Evolutionary conservation across 1,139 yeast species (phyloP).

Genomic region (Eremothecium sinecaudum): DNA sequence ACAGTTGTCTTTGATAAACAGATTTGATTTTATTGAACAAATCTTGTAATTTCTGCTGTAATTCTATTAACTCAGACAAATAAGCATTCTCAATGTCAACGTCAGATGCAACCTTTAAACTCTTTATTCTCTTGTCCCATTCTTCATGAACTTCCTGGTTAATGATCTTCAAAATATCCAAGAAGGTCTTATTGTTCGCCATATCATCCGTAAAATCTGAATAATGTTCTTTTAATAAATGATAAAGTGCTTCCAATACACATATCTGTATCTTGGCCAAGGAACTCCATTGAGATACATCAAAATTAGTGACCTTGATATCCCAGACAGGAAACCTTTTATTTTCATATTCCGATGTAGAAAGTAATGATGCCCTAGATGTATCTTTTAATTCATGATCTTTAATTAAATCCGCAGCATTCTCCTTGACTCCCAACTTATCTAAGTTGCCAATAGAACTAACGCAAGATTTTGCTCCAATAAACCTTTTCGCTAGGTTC

Average conservation of each 20-base stretch:
- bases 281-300: constrained; percentile 36
- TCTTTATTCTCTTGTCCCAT: constrained; percentile 46
- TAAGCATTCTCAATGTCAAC: constrained; percentile 21
- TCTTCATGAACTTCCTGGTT: constrained; percentile 59
- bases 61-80: constrained; percentile 22
- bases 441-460: constrained; percentile 35
- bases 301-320: constrained; percentile 23
- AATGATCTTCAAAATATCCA: constrained; percentile 57
- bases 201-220: constrained; percentile 66
- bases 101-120: constrained; percentile 4
- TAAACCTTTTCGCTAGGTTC: constrained; percentile 43
- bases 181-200: constrained; percentile 49
- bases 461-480: constrained; percentile 54
- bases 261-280: constrained; percentile 71
- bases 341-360: constrained; percentile 1
- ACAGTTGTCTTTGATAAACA: constrained; percentile 66
- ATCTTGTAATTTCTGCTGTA: constrained; percentile 43
- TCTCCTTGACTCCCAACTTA: constrained; percentile 8
- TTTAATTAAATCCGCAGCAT: constrained; percentile 2
- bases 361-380: constrained; percentile 4
- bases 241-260: constrained; percentile 64
- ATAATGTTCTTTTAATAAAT: constrained; percentile 66
- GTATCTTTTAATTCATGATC: constrained; percentile 1
- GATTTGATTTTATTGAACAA: constrained; percentile 64
- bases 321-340: constrained; percentile 41